phyloP scores from a whole-genome alignment of 768 basidiomycete species.

The Rhizopogon vinicolor region DNA sequence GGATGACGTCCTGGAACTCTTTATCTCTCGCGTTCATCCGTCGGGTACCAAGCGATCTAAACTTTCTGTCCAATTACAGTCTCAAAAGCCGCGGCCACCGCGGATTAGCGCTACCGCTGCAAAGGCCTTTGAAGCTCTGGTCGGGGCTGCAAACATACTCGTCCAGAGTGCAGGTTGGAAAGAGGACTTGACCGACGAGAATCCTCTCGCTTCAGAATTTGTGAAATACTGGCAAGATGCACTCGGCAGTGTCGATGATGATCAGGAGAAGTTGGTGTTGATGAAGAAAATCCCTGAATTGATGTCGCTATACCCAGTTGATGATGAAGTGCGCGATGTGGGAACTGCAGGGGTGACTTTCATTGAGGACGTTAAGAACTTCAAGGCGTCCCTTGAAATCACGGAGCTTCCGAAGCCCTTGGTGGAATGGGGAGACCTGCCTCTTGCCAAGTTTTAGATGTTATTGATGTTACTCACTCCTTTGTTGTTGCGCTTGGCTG shows the following conservation, averaged over 20 bases:
- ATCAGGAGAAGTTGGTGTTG: conserved; percentile 39
- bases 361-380: conserved; percentile 61
- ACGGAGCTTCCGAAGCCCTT: conserved; percentile 62
- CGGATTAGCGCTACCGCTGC: conserved; percentile 63
- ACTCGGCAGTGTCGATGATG: conserved; percentile 37
- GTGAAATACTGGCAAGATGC: conserved; percentile 53
- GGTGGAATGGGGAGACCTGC: conserved; percentile 72
- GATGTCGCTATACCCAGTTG: conserved; percentile 50
- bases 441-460: conserved; percentile 49
- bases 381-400: conserved; percentile 55
- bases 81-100: conserved; percentile 56
- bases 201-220: conserved; percentile 59
- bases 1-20: conserved; percentile 68
- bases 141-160: conserved; percentile 44
- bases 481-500: too few relatives aligned
- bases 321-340: conserved; percentile 45
- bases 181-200: conserved; percentile 46
- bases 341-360: conserved; percentile 47
- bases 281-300: conserved; percentile 54
- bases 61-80: conserved; percentile 76
- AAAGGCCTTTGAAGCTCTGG: conserved; percentile 51
- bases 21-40: conserved; percentile 65
- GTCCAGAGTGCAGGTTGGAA: conserved; percentile 49
- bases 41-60: conserved; percentile 70
- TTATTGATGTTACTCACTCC: not conserved